Percentiles rank a stretch among this genome's conserved stretches.
Conservation (phyloP, 306 rosid species). For the Corylus americana region DNA sequence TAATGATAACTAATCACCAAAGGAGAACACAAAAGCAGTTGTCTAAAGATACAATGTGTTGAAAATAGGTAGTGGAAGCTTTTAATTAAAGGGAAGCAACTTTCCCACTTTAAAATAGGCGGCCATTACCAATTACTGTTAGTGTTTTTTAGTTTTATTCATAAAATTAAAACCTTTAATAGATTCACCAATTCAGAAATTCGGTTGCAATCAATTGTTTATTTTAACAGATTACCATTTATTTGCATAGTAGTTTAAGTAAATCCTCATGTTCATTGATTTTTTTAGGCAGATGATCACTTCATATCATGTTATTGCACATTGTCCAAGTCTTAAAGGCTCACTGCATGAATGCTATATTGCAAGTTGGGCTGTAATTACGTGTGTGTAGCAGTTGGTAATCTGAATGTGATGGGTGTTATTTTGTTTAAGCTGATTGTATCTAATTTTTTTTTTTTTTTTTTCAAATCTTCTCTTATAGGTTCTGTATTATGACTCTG, state of each 20-base stretch:
- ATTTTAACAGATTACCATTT: background rate
- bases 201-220: background rate
- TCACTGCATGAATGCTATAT: background rate
- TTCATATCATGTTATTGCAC: background rate
- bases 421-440: conserved; percentile 17
- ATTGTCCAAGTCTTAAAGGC: background rate
- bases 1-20: no score
- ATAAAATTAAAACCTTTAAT: background rate
- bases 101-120: background rate
- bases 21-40: no score
- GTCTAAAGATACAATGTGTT: no score
- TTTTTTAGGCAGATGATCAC: background rate
- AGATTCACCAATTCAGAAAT: background rate
- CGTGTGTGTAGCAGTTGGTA: conserved; percentile 4
- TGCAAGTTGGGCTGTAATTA: conserved; percentile 11
- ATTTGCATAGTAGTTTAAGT: background rate
- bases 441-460: conserved; percentile 31
- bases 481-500: conserved; percentile 85
- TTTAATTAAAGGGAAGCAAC: background rate
- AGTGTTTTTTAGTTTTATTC: background rate
- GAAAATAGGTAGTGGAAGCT: background rate
- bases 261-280: background rate
- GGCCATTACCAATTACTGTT: background rate
- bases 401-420: conserved; percentile 3
- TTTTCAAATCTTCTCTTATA: conserved; percentile 29